Evolutionary conservation across 2,329 filamentous ascomycete genomes (phyloP).

Genomic region (Diplodia mutila): DNA sequence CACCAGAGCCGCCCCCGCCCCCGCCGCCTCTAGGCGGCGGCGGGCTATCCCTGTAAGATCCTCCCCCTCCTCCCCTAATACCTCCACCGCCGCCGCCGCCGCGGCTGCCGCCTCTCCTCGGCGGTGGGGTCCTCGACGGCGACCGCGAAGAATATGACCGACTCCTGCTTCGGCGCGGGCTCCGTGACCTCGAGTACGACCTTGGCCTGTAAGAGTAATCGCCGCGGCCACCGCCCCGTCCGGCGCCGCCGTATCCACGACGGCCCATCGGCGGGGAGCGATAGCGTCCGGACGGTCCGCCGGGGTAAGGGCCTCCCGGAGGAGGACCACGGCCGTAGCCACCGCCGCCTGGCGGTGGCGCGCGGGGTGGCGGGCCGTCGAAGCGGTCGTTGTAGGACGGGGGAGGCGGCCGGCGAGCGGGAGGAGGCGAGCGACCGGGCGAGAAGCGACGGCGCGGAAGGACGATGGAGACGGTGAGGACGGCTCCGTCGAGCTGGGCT

Average conservation of each 20-base stretch:
- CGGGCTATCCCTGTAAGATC: slow-evolving; percentile 37
- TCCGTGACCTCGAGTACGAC: slow-evolving; percentile 28
- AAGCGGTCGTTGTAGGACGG: slow-evolving; percentile 30
- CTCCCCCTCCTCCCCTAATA: slow-evolving; percentile 38
- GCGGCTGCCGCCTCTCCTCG: slow-evolving; percentile 33
- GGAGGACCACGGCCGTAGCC: slow-evolving; percentile 31
- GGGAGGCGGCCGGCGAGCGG: slow-evolving; percentile 61
- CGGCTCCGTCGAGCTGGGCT: slow-evolving; percentile 83
- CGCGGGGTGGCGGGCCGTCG: slow-evolving; percentile 33
- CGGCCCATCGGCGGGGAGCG: slow-evolving; percentile 20
- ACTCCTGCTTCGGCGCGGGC: slow-evolving; percentile 21
- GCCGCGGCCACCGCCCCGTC: background rate
- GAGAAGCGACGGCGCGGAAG: slow-evolving; percentile 83
- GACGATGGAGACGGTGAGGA: slow-evolving; percentile 86
- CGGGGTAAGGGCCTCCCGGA: slow-evolving; percentile 50
- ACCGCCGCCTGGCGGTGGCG: slow-evolving; percentile 31
- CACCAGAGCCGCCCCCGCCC: slow-evolving; percentile 36
- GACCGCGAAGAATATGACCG: slow-evolving; percentile 17
- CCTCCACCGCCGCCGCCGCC: slow-evolving; percentile 41
- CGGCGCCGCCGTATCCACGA: slow-evolving; percentile 17
- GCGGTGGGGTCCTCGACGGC: slow-evolving; percentile 24
- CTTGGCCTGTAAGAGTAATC: slow-evolving; percentile 40
- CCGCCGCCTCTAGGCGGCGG: slow-evolving; percentile 43
- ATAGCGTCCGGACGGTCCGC: slow-evolving; percentile 24
- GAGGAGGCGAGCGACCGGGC: slow-evolving; percentile 66